These are phyloP conservation scores for Puccinia coronata DNA, from an alignment of 1,284 basidiomycete genomes.

Conservation along the genomic window DNA sequence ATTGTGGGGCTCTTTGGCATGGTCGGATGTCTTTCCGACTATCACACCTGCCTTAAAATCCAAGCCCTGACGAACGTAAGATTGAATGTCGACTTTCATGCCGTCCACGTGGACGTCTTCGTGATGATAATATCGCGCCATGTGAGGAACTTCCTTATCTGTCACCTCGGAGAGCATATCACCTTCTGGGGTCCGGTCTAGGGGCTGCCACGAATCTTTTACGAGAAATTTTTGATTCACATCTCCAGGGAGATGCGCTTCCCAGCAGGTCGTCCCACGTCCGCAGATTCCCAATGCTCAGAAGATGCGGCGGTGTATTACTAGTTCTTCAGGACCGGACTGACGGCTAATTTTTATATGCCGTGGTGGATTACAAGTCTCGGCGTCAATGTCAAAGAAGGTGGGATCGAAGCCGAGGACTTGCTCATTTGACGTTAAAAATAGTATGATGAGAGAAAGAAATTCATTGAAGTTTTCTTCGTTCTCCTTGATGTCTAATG, in stretches of 20 bases:
- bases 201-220: background rate
- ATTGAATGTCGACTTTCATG: background rate
- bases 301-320: background rate
- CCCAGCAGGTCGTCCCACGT: slow-evolving; percentile 4
- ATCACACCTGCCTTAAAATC: background rate
- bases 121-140: background rate
- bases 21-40: background rate
- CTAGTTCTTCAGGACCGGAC: background rate
- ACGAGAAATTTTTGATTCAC: background rate
- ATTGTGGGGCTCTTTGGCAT: background rate
- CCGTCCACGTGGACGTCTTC: background rate
- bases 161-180: background rate
- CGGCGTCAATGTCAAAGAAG: background rate
- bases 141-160: background rate
- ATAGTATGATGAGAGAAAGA: background rate
- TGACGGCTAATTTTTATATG: background rate
- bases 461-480: background rate
- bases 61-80: background rate
- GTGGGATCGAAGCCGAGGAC: background rate
- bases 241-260: background rate
- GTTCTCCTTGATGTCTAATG: background rate
- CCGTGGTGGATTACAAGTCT: background rate
- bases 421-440: background rate
- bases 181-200: background rate
- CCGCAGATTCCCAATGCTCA: background rate